phyloP scores from a whole-genome alignment of 306 rosid species.

The Cicer chorassanicum region DNA sequence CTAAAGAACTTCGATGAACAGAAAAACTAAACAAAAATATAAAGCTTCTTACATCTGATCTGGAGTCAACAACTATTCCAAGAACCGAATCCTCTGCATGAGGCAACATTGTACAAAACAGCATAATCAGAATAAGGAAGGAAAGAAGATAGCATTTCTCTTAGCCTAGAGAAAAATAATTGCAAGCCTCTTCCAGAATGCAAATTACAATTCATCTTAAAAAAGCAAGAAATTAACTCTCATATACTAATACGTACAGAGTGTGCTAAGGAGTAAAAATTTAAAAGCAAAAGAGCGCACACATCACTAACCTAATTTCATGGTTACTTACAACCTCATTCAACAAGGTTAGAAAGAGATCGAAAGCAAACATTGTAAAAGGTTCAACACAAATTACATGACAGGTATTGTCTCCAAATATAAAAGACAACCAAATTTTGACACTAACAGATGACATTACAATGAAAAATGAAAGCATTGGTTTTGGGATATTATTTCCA shows the following conservation, averaged over 20 bases:
- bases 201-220: slow-evolving; percentile 14
- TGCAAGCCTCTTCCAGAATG: slow-evolving; percentile 22
- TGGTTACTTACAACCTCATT: background rate
- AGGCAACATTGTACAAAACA: slow-evolving; percentile 77
- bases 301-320: slow-evolving; percentile 14
- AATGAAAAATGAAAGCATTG: slow-evolving; percentile 15
- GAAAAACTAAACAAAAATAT: slow-evolving; percentile 7
- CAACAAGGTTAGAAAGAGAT: slow-evolving; percentile 19
- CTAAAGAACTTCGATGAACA: slow-evolving; percentile 10
- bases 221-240: slow-evolving; percentile 12
- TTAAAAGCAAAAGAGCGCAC: slow-evolving; percentile 4
- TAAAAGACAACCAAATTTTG: slow-evolving; percentile 21
- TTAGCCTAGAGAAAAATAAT: background rate
- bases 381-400: slow-evolving; percentile 8
- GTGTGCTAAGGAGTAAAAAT: background rate
- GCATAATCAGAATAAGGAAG: slow-evolving; percentile 15
- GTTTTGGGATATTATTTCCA: slow-evolving; percentile 37
- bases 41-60: slow-evolving; percentile 77
- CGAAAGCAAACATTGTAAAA: background rate
- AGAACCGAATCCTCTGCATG: slow-evolving; percentile 80
- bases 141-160: background rate
- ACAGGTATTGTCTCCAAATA: slow-evolving; percentile 3
- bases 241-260: background rate
- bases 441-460: slow-evolving; percentile 14
- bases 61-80: slow-evolving; percentile 85